A percentile compares a stretch with the other conserved stretches of the same genome.
phyloP scores from a whole-genome alignment of 805 yeast species.

The Yueomyces sinensis region DNA sequence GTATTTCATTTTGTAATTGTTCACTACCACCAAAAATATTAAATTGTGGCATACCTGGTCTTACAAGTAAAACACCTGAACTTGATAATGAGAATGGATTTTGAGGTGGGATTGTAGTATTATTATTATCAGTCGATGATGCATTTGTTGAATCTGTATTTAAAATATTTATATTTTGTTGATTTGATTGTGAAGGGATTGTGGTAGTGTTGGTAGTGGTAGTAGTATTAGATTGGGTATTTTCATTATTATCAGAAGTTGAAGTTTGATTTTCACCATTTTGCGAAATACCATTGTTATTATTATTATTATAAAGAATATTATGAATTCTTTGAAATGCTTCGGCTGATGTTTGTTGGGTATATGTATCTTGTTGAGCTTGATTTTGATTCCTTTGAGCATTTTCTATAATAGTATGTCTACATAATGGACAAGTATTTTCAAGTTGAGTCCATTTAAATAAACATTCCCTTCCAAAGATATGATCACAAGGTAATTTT shows the following conservation, averaged over 20 bases:
- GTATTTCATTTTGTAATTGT: too few relatives aligned
- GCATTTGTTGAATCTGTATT: background rate
- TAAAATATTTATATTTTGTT: too few relatives aligned
- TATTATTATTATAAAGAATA: slow-evolving; percentile 8
- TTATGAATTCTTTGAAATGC: slow-evolving; percentile 20
- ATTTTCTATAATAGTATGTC: slow-evolving; percentile 35
- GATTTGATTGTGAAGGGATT: too few relatives aligned
- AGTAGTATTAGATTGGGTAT: too few relatives aligned
- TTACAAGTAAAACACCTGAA: slow-evolving; percentile 9
- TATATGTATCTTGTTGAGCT: slow-evolving; percentile 4
- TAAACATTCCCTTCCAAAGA: slow-evolving; percentile 78
- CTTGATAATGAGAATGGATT: slow-evolving; percentile 8
- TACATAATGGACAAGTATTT: slow-evolving; percentile 78
- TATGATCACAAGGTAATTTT: slow-evolving; percentile 72
- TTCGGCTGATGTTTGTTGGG: slow-evolving; percentile 2
- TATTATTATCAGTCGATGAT: background rate
- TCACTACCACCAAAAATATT: too few relatives aligned
- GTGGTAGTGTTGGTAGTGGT: too few relatives aligned
- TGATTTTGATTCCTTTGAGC: slow-evolving; percentile 2
- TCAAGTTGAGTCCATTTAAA: slow-evolving; percentile 69
- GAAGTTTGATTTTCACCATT: background rate
- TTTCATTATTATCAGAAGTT: background rate
- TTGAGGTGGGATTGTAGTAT: slow-evolving; percentile 1
- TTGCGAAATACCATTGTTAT: too few relatives aligned
- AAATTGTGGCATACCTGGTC: too few relatives aligned